Conservation (phyloP, 2,329 filamentous ascomycete species). For the Fusarium duplospermum region DNA sequence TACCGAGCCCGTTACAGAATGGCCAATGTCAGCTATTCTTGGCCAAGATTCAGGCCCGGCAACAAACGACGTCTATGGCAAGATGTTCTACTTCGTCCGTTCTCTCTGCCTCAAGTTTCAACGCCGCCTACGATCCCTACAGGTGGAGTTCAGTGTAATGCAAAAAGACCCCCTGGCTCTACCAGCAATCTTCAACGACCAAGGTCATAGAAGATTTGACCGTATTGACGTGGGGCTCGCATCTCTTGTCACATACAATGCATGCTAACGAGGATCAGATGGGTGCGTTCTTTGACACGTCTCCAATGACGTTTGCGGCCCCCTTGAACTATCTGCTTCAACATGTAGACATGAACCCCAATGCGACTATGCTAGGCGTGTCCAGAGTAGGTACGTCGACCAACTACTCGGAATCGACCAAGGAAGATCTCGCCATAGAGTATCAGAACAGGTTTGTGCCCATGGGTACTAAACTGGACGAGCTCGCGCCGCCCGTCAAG, state of each 20-base stretch:
- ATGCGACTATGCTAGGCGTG: conserved; percentile 40
- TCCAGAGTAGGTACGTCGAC: conserved; percentile 1
- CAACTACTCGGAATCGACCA: neutral
- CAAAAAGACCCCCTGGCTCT: neutral
- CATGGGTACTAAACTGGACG: conserved; percentile 27
- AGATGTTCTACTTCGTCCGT: conserved; percentile 45
- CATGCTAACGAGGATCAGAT: conserved; percentile 17
- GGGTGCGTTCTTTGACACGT: conserved; percentile 11
- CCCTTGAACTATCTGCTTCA: conserved; percentile 26
- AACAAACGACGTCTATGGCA: conserved; percentile 44
- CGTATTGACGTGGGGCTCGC: conserved; percentile 25
- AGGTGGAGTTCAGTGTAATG: conserved; percentile 10
- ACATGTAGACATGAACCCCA: conserved; percentile 41
- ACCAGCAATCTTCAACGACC: neutral
- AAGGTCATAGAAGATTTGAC: conserved; percentile 13
- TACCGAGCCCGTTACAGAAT: conserved; percentile 43
- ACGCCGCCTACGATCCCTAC: neutral
- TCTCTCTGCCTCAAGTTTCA: conserved; percentile 38
- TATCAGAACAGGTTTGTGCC: neutral
- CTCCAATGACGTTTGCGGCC: conserved; percentile 15
- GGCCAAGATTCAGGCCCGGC: conserved; percentile 28
- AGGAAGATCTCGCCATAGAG: conserved; percentile 13
- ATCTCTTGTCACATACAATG: neutral
- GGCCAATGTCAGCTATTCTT: conserved; percentile 42
- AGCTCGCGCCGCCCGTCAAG: conserved; percentile 29